Evolutionary conservation across 768 basidiomycete genomes (phyloP).

Genomic region (Termitomyces sp.): DNA sequence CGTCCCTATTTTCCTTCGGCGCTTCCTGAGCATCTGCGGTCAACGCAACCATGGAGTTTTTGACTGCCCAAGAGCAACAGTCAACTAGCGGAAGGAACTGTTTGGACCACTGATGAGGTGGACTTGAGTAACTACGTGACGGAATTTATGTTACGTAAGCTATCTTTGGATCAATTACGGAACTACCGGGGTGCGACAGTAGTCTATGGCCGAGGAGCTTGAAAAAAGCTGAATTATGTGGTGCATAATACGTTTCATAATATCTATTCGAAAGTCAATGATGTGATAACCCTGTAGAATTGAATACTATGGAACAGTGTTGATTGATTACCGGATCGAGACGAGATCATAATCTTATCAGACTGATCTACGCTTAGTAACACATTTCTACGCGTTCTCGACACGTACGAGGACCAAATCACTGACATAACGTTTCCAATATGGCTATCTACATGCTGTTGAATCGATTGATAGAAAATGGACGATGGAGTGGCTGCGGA

Average conservation of each 20-base stretch:
- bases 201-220: no score
- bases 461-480: background rate
- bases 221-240: no score
- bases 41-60: conserved; percentile 8
- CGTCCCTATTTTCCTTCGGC: background rate
- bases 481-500: background rate
- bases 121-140: no score
- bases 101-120: background rate
- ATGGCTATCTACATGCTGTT: no score
- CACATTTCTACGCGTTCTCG: background rate
- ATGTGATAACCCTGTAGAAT: background rate
- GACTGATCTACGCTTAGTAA: background rate
- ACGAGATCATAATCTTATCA: background rate
- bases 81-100: background rate
- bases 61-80: background rate
- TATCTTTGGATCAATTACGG: background rate
- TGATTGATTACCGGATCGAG: background rate
- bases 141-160: background rate
- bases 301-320: background rate
- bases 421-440: background rate
- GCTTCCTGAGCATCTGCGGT: conserved; percentile 4
- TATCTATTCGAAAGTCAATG: no score
- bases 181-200: no score
- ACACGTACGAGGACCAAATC: background rate
- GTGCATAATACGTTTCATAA: background rate